Conservation (phyloP, 768 basidiomycete species). For the Cystobasidium ongulense region DNA sequence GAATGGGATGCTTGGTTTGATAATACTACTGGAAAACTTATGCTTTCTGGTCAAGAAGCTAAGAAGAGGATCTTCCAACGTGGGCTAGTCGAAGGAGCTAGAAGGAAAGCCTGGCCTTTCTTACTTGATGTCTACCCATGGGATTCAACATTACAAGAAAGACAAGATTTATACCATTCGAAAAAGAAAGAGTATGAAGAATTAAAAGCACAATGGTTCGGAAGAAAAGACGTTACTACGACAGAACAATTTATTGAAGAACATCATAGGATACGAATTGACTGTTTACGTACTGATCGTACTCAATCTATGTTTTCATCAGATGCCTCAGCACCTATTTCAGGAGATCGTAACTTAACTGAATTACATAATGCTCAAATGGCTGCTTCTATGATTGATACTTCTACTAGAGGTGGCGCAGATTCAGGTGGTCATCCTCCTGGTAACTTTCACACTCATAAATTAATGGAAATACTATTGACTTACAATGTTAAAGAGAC, state of each 20-base stretch:
- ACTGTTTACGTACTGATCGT: conserved; percentile 90
- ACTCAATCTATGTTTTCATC: conserved; percentile 77
- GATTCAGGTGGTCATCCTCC: conserved; percentile 73
- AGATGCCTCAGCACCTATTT: conserved; percentile 35
- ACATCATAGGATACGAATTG: conserved; percentile 54
- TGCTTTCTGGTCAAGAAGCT: conserved; percentile 57
- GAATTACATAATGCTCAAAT: conserved; percentile 45
- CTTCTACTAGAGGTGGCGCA: conserved; percentile 49
- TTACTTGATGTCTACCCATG: conserved; percentile 75
- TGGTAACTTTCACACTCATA: conserved; percentile 81
- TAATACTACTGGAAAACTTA: conserved; percentile 28
- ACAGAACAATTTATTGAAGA: conserved; percentile 74
- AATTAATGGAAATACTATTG: conserved; percentile 72
- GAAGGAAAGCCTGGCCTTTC: conserved; percentile 83
- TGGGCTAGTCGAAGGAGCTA: conserved; percentile 49
- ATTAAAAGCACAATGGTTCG: conserved; percentile 73
- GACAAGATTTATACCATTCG: conserved; percentile 56
- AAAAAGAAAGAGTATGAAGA: conserved; percentile 64
- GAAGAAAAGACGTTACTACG: conserved; percentile 70
- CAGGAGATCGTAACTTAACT: conserved; percentile 5
- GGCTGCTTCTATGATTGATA: conserved; percentile 58
- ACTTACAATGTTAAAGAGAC: conserved; percentile 87
- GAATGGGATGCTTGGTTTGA: conserved; percentile 72
- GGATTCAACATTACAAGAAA: conserved; percentile 59
- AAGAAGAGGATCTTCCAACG: conserved; percentile 67